These are phyloP conservation scores for Ochromonas danica DNA, from an alignment of 108 stramenopile species.

Conservation along the genomic window DNA sequence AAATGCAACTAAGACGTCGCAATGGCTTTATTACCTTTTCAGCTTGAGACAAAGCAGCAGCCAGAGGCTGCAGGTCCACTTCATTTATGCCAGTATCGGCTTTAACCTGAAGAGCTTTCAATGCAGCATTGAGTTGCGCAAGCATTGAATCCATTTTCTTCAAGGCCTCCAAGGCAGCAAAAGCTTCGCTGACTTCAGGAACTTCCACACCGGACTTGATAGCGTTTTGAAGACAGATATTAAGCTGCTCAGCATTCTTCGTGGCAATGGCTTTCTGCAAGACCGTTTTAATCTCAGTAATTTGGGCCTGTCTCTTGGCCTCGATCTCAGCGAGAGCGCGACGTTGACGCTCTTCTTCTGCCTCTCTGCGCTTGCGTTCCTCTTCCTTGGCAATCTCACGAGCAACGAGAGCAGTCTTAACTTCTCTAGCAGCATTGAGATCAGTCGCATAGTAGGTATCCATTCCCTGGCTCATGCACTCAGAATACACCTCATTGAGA, in stretches of 20 bases:
- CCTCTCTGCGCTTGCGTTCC: slow-evolving; percentile 25
- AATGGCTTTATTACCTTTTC: neutral
- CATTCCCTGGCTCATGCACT: neutral
- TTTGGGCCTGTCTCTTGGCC: slow-evolving; percentile 22
- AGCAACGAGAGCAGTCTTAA: slow-evolving; percentile 45
- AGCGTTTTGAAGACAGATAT: slow-evolving; percentile 34
- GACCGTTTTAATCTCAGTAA: neutral
- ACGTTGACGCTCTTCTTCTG: neutral
- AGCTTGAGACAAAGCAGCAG: slow-evolving; percentile 33
- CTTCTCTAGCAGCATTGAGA: slow-evolving; percentile 47
- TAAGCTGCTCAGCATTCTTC: neutral
- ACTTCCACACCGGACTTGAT: slow-evolving; percentile 33
- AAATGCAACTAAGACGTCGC: neutral
- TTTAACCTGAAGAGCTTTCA: slow-evolving; percentile 43
- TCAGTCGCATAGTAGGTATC: slow-evolving; percentile 8
- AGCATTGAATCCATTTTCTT: slow-evolving; percentile 26
- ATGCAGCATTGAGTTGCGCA: neutral
- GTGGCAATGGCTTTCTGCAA: slow-evolving; percentile 4
- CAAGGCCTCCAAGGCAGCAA: neutral
- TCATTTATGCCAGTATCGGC: slow-evolving; percentile 37
- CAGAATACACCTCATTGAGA: neutral
- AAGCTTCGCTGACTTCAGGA: slow-evolving; percentile 3
- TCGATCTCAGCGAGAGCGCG: neutral
- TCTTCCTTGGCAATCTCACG: slow-evolving; percentile 34
- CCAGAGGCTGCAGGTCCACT: slow-evolving; percentile 35